Conservation (phyloP, 768 basidiomycete genomes). For the Suillus occidentalis region DNA sequence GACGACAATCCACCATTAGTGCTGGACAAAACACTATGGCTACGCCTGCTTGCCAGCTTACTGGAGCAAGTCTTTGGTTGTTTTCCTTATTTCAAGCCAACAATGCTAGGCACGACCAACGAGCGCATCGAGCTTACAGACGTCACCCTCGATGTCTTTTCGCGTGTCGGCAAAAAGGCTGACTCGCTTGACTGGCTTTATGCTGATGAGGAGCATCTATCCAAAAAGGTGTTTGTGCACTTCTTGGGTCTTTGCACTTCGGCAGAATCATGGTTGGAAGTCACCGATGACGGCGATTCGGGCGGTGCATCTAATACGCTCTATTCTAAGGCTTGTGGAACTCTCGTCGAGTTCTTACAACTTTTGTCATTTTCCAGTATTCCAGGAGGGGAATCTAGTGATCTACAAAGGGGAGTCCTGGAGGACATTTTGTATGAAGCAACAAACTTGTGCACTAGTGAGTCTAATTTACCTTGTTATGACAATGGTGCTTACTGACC, state of each 20-base stretch:
- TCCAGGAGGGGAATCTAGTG: background rate
- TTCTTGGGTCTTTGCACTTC: conserved; percentile 54
- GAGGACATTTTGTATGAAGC: conserved; percentile 33
- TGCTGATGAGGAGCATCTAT: conserved; percentile 41
- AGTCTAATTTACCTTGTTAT: background rate
- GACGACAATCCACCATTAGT: conserved; percentile 30
- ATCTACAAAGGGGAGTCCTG: conserved; percentile 35
- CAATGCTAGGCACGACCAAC: conserved; percentile 53
- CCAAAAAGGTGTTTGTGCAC: conserved; percentile 49
- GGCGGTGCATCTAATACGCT: conserved; percentile 48
- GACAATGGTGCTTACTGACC: background rate
- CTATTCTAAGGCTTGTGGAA: conserved; percentile 45
- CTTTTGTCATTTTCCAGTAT: conserved; percentile 1
- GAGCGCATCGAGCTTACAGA: conserved; percentile 59
- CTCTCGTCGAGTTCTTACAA: conserved; percentile 46
- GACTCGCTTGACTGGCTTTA: conserved; percentile 48
- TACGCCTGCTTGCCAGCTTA: conserved; percentile 49
- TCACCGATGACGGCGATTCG: conserved; percentile 38
- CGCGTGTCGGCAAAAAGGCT: conserved; percentile 43
- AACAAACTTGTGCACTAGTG: background rate
- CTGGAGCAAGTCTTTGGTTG: conserved; percentile 52
- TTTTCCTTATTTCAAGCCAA: conserved; percentile 54
- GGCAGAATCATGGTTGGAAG: conserved; percentile 60
- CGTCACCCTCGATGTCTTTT: conserved; percentile 53
- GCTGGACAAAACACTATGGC: conserved; percentile 46